Evolutionary conservation across 371 early-diverging fungal genomes (phyloP).

Genomic region (Vairimorpha necatrix): DNA sequence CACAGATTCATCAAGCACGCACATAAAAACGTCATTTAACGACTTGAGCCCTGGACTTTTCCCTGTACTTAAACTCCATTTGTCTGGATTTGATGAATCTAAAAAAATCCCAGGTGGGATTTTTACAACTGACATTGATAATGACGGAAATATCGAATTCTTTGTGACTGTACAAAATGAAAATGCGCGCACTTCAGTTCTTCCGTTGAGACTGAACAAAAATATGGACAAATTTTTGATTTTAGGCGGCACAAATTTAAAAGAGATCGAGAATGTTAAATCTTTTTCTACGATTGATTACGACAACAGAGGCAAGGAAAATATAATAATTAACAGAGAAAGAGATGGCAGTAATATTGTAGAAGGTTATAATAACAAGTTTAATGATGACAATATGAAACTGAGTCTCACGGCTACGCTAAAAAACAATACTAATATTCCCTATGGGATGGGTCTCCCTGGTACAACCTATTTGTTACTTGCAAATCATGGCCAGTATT

Average conservation of each 20-base stretch:
- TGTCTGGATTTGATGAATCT: background rate
- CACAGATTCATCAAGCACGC: background rate
- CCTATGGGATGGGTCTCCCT: conserved; percentile 23
- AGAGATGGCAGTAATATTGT: conserved; percentile 9
- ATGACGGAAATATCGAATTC: conserved; percentile 23
- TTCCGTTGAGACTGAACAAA: conserved; percentile 11
- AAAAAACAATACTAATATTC: background rate
- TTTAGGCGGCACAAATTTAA: background rate
- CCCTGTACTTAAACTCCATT: conserved; percentile 7
- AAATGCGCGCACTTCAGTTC: background rate
- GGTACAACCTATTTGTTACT: conserved; percentile 54
- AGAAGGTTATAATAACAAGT: conserved; percentile 28
- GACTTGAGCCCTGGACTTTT: conserved; percentile 1
- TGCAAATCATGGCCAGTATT: conserved; percentile 44
- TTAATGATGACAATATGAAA: conserved; percentile 48
- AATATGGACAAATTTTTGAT: conserved; percentile 3
- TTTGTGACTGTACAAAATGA: conserved; percentile 23
- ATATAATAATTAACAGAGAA: conserved; percentile 18
- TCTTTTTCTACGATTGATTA: conserved; percentile 36
- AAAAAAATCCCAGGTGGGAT: conserved; percentile 31
- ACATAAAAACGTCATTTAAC: conserved; percentile 11
- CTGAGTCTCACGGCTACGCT: conserved; percentile 45
- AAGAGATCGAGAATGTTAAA: conserved; percentile 10
- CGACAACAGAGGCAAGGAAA: conserved; percentile 32
- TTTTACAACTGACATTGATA: conserved; percentile 29